phyloP scores from a whole-genome alignment of 2,329 filamentous ascomycete genomes.

The Colletotrichum sp. region DNA sequence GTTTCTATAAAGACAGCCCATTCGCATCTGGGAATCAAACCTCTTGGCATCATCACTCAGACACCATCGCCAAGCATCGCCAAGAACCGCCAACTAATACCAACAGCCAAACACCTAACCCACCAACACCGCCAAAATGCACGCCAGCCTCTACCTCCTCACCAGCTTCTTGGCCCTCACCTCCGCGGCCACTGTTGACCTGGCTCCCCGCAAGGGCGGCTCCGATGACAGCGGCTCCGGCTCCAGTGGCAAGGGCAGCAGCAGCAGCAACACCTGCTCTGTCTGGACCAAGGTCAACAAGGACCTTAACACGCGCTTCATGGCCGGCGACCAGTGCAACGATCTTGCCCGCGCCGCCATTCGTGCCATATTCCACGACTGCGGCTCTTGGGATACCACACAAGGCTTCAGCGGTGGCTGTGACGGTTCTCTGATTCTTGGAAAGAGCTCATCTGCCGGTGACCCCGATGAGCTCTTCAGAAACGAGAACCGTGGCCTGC shows the following conservation, averaged over 20 bases:
- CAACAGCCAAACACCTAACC: not conserved
- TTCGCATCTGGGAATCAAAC: not conserved
- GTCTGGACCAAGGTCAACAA: constrained; percentile 44
- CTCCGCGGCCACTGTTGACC: not conserved
- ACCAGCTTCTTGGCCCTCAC: not conserved
- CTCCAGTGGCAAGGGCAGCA: not conserved
- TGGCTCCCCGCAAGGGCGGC: not conserved
- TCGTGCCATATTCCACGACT: constrained; percentile 53
- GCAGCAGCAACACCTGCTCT: not conserved
- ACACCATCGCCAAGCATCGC: not conserved
- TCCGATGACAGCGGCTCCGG: not conserved
- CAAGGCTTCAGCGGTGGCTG: constrained; percentile 44
- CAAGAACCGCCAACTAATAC: not conserved
- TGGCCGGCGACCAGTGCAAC: constrained; percentile 37
- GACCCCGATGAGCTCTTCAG: constrained; percentile 37
- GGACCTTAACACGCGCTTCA: constrained; percentile 39
- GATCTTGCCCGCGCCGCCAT: constrained; percentile 47
- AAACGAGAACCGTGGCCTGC: constrained; percentile 50
- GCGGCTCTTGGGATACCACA: constrained; percentile 43
- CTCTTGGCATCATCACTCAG: not conserved
- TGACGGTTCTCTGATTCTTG: constrained; percentile 49
- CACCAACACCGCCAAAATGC: not conserved
- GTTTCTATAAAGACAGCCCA: not conserved
- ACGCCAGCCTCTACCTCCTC: not conserved
- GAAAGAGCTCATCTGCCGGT: constrained; percentile 1